Percentiles rank a stretch among this genome's conserved stretches.
phyloP scores from a whole-genome alignment of 352 stramenopile genomes.

The Globisporangium mamillatum region DNA sequence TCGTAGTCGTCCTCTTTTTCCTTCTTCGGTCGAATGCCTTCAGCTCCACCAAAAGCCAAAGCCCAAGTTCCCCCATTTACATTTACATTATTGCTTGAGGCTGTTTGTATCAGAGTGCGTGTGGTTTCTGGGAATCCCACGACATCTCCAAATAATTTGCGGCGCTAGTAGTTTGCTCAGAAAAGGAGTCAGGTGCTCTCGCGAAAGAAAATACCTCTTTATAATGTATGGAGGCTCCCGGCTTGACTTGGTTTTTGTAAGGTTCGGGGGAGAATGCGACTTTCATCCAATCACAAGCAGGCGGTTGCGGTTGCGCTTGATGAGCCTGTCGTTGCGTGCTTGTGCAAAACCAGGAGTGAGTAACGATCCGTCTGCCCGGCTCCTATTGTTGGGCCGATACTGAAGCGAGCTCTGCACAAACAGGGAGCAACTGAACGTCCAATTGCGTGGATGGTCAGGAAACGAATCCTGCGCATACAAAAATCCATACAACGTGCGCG shows the following conservation, averaged over 20 bases:
- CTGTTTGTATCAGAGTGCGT: background rate
- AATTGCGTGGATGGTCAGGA: constrained; percentile 7
- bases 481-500: background rate
- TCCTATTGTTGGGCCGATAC: background rate
- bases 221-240: too few species aligned
- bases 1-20: background rate
- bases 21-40: background rate
- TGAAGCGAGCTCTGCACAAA: background rate
- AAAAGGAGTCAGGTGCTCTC: background rate
- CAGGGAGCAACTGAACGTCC: constrained; percentile 1
- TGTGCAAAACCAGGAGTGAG: constrained; percentile 9
- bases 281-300: background rate
- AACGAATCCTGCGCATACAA: constrained; percentile 14
- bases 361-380: background rate
- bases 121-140: background rate
- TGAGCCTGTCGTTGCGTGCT: constrained; percentile 2
- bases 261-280: background rate
- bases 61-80: too few species aligned
- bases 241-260: background rate
- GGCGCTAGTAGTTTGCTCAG: background rate
- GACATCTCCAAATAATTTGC: background rate
- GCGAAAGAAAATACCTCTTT: background rate
- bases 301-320: background rate
- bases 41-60: too few species aligned
- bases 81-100: background rate